Base-by-base conservation (phyloP, 495 filamentous ascomycete species). In the Aspergillus kassunensis region DNA sequence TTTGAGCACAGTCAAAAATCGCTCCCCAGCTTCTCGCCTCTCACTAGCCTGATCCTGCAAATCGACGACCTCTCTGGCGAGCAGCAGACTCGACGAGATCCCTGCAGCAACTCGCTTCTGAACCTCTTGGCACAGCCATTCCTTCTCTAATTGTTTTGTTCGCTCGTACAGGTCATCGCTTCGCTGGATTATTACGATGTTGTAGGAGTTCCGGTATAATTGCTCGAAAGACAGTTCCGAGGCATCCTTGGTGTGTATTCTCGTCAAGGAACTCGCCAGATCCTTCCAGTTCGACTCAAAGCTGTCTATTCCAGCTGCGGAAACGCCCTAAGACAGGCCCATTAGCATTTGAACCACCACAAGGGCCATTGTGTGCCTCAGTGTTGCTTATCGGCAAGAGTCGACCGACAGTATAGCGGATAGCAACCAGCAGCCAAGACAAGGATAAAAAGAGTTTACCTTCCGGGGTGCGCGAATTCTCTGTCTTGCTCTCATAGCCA, bases 121-220 rank as follows among this genome's bases (percentile, higher is more conserved):
- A 30, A 95, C 84, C 30, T 85, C 71, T 2, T 76, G 69, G 12
- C 75, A 78, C 35, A 97, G 82, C 89, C 90, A 96, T 55, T 82
- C 64, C 55, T 85, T 76, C 66, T 96, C 91, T 33, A 95, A 88
- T 13, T 80, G 60, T 54, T 84, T 88, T 39, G 97, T 91, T 2
- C 77, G 70, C 1, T 85, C 76, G 66, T 97, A 97, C 0, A 99
- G 80, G n/a, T 79, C 72, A 7, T 87, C 79, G n/a, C 91, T 92
- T 55, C 88, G 82, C 70, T 88, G 90, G 66, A 86, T 86, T 44
- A 96, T 69, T 0, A 97, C 91, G n/a, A 97, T 86, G 67, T 89
- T 88, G 68, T 99, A 99, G n/a, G 89, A 89, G 42, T 88, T 89
- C 31, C 95, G 89, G 70, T 99, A 99, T 0, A 97, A 81, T 52